Evolutionary conservation across 805 yeast genomes (phyloP).

Genomic region (Metschnikowia kofuensis): DNA sequence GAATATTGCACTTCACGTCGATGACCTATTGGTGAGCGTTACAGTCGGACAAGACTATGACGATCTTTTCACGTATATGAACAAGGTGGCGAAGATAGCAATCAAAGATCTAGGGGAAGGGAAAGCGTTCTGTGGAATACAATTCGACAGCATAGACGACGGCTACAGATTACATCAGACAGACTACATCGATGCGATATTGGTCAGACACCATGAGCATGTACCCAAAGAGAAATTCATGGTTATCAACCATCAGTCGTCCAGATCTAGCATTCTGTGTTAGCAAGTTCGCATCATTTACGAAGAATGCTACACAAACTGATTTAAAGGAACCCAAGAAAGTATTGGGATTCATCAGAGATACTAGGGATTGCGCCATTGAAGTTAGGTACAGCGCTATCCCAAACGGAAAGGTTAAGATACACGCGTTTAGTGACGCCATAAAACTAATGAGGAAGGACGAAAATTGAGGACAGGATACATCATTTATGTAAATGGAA

Average conservation of each 20-base stretch:
- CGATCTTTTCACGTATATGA: background rate
- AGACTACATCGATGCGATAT: background rate
- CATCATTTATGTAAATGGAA: background rate
- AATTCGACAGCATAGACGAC: background rate
- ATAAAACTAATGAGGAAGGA: no score
- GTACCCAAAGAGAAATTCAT: no score
- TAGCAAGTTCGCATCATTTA: constrained; percentile 1
- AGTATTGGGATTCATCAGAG: background rate
- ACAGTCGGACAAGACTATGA: background rate
- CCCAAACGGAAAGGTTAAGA: background rate
- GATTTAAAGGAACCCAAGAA: background rate
- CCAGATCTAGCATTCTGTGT: constrained; percentile 3
- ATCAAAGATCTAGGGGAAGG: background rate
- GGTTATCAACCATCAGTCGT: constrained; percentile 1
- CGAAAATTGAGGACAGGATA: background rate
- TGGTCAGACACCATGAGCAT: background rate
- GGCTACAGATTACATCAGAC: background rate
- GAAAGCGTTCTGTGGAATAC: constrained; percentile 1
- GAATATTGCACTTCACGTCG: background rate
- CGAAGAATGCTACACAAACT: background rate
- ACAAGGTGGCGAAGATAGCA: background rate
- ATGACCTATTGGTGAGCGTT: background rate
- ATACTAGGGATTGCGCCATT: background rate
- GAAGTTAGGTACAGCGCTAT: background rate
- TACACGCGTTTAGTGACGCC: constrained; percentile 5